Base-by-base conservation (phyloP, 768 basidiomycete genomes). In the Lentinula guzmanii region DNA sequence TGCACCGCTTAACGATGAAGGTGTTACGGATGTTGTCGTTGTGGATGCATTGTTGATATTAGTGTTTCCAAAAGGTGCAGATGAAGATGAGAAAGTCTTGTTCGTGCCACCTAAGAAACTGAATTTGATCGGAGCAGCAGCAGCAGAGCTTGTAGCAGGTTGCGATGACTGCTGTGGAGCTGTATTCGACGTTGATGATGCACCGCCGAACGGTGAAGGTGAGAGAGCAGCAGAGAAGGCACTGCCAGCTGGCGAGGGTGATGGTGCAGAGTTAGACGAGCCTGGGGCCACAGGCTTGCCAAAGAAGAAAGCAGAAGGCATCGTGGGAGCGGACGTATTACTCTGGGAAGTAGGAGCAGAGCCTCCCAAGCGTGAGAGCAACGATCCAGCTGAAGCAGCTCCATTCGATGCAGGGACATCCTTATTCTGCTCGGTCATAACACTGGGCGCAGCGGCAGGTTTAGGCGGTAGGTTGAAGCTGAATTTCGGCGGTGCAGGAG, bases 121-220 rank as follows among this genome's bases (percentile, higher is more conserved):
- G 64, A 79, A 81, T 62, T 76, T 77, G 5, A 71, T 67, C 3
- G 72, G 67, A 6, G 66, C 41, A 28, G 67, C 58, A 6, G 73
- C 61, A 50, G 69, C 72, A 33, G 62, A 46, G 52, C 18, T 56
- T 1, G 21, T 5, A 43, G 68, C 62, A 39, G 65, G 65, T 18
- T 69, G 55, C 11, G 72, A 61, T 7, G 68, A 54, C 53, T 66
- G 65, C 8, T 64, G 62, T 11, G 70, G 21, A 42, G 61, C 62
- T 31, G 65, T 61, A 24, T 59, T 9, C 43, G 69, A 24, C 5
- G 65, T 34, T 10, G 63, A 31, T 1, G 60, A 21, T 9, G 67
- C 60, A 57, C 63, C 54, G 18, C 62, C 34, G 50, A 57, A 55
- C 15, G 53, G 53, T 9, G 53, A 35, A 9, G 43, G 24, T 28